A percentile compares a stretch with the other conserved stretches of the same genome.
These are phyloP conservation scores for Metschnikowia borealis DNA, from an alignment of 805 yeast species.

Conservation along the genomic window DNA sequence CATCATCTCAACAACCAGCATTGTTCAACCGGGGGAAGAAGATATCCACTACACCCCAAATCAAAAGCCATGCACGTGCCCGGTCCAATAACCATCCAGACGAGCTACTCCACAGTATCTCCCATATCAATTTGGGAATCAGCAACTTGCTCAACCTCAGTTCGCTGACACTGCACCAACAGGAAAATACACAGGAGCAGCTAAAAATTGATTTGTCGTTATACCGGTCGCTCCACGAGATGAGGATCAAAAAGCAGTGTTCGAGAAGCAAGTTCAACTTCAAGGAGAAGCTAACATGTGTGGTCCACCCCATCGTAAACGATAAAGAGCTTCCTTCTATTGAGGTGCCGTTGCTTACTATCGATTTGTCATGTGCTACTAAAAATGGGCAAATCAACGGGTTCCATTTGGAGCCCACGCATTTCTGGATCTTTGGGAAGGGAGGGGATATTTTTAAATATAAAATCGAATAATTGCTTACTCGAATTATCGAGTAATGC, in stretches of 20 bases:
- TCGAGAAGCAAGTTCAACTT: conserved; percentile 15
- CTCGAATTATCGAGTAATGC: too few relatives aligned
- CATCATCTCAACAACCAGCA: not conserved
- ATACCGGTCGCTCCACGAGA: conserved; percentile 33
- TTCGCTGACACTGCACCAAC: conserved; percentile 5
- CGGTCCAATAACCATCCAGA: conserved; percentile 12
- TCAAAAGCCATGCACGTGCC: conserved; percentile 7
- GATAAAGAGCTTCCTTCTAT: conserved; percentile 39
- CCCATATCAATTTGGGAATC: conserved; percentile 16
- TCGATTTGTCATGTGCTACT: conserved; percentile 32
- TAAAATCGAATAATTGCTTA: conserved; percentile 10
- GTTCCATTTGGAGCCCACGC: conserved; percentile 24
- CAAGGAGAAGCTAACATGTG: conserved; percentile 15
- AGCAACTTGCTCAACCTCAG: conserved; percentile 13
- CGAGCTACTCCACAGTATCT: conserved; percentile 9
- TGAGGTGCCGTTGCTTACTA: conserved; percentile 30
- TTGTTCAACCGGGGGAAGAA: conserved; percentile 2
- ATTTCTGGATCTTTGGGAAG: conserved; percentile 37
- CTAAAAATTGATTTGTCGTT: conserved; percentile 28
- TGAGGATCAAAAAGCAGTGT: conserved; percentile 34
- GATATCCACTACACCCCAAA: not conserved
- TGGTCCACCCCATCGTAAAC: conserved; percentile 35
- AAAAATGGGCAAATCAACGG: conserved; percentile 36
- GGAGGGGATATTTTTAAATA: conserved; percentile 40
- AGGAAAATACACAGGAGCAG: conserved; percentile 19